Base-by-base conservation (phyloP, 139 green algal species). In the Choricystis sp. region DNA sequence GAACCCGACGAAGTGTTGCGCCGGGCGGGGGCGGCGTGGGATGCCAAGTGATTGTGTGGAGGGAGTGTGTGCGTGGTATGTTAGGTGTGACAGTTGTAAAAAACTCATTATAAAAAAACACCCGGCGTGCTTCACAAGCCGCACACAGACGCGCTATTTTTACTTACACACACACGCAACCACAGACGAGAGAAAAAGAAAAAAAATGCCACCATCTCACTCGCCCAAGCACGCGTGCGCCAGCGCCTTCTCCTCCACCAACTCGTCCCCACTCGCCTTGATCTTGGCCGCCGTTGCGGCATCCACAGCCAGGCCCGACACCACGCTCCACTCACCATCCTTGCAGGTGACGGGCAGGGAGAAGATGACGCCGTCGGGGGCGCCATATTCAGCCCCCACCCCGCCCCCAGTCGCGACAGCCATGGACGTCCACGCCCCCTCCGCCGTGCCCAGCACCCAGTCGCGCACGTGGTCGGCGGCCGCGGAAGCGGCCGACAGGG, bases 391-490 rank as follows among this genome's bases (percentile, higher is more conserved):
- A n/a, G n/a, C n/a, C n/a, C n/a, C n/a, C n/a, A n/a, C n/a, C n/a
- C n/a, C n/a, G 64, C 90, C 90, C 49, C 91, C 85, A 25, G 78
- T 87, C 57, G 86, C 72, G 31, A 97, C 91, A 31, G 87, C 90
- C 90, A 97, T 97, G 62, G 75, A 88, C 56, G 95, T 86, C 65
- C 63, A 86, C 30, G 29, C 66, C 62, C 79, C 82, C 5, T 76
- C 61, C 20, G 78, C 48, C 2, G 88, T 96, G 72, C 89, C 89
- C 26, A 82, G 68, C 25, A 96, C 65, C 90, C 90, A 97, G 77
- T 96, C 73, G 29, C 77, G 77, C 31, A 97, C 74, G 78, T 97
- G 90, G 76, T 97, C 88, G 69, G 86, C 94, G 1, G 84, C 88
- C 20, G 80, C 86, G 70, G 75, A 88, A 62, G 88, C 90, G 24